These are phyloP conservation scores for Cladorrhinum samala DNA, from an alignment of 495 filamentous ascomycete species.

Conservation along the genomic window DNA sequence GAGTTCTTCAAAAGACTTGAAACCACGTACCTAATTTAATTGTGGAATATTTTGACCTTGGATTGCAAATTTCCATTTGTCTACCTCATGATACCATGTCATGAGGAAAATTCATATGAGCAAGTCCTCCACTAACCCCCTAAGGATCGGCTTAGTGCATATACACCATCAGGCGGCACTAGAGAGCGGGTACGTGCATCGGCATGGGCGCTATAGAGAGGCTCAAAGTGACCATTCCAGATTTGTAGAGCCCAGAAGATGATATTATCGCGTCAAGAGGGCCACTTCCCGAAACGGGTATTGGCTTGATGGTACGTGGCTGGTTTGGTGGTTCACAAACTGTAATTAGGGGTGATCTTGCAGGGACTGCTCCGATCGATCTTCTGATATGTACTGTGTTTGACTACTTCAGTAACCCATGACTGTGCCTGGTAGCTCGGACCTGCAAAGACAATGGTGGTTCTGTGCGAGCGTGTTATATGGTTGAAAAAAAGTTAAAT, in stretches of 20 bases:
- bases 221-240: neutral
- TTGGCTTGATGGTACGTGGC: neutral
- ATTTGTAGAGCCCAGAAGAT: neutral
- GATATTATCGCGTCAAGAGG: neutral
- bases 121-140: neutral
- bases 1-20: neutral
- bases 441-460: neutral
- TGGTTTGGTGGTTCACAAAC: neutral
- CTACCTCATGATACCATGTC: neutral
- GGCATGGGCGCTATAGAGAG: neutral
- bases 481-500: neutral
- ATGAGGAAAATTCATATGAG: neutral
- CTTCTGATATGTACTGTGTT: neutral
- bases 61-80: too few species aligned
- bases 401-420: neutral
- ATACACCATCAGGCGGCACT: neutral
- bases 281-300: neutral
- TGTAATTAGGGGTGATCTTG: conserved; percentile 8
- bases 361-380: conserved; percentile 8
- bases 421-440: neutral
- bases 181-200: neutral
- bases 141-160: neutral
- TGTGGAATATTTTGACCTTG: too few species aligned
- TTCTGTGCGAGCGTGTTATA: neutral
- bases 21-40: neutral